These are phyloP conservation scores for Candida fluviatilis DNA, from an alignment of 805 yeast species.

Conservation along the genomic window DNA sequence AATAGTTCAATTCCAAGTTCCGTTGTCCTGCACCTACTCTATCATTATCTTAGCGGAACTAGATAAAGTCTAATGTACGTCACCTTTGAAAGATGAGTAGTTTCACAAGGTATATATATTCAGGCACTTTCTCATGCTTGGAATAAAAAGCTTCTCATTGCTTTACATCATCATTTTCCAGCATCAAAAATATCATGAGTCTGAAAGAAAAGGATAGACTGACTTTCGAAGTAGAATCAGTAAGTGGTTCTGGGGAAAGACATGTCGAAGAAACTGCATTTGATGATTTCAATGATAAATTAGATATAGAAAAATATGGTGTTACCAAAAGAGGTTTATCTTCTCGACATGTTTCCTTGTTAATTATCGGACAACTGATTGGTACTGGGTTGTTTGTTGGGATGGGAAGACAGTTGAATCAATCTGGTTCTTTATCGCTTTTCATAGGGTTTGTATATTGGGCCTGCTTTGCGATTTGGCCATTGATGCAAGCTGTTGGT, in stretches of 20 bases:
- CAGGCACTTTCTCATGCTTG: no score
- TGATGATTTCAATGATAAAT: conserved; percentile 23
- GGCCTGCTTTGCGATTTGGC: conserved; percentile 29
- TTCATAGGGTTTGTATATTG: conserved; percentile 27
- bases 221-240: not conserved
- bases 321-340: conserved; percentile 24
- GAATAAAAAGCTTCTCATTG: no score
- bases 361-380: conserved; percentile 32
- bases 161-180: no score
- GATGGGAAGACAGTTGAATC: conserved; percentile 24
- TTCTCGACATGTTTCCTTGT: conserved; percentile 30
- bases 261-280: conserved; percentile 7
- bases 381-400: conserved; percentile 37
- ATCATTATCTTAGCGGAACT: no score
- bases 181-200: not conserved
- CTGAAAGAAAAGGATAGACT: not conserved
- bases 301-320: conserved; percentile 26
- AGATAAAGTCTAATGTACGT: no score
- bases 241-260: conserved; percentile 1
- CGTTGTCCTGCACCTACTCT: no score
- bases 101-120: no score
- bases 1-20: no score
- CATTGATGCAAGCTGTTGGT: conserved; percentile 33
- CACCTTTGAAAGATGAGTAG: no score
- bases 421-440: conserved; percentile 31